Evolutionary conservation across 2,329 filamentous ascomycete species (phyloP), one percentile per base, ranked within the genome.

Genomic region (Mollisia scopiformis): DNA sequence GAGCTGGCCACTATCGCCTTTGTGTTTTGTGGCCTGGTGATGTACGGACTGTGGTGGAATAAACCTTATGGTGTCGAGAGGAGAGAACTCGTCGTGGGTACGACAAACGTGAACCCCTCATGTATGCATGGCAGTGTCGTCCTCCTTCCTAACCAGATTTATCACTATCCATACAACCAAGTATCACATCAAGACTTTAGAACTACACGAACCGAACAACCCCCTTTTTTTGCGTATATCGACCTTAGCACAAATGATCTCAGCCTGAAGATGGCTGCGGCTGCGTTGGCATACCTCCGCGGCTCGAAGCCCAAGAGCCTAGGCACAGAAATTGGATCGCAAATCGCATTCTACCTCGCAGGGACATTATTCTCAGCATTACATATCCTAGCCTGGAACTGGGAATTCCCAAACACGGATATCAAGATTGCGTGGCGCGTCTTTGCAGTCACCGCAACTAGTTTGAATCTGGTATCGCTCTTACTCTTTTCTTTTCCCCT

Each of bases 61-160:
- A 62, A 58, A 46, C 59, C 55, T 6, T 55, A 35, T n/a, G 57
- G 39, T 2, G n/a, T 54, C 2, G 57, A 54, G 23, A 30, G 43
- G 6, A 25, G 43, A 13, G 13, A 11, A 2, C 21, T 47, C 8
- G 16, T 47, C n/a, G 43, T 47, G 1, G 43, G 11, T 13, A 47
- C 43, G 6, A 14, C n/a, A n/a, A n/a, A n/a, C n/a, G n/a, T n/a
- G n/a, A n/a, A n/a, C n/a, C n/a, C n/a, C n/a, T n/a, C n/a, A n/a
- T n/a, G n/a, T n/a, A n/a, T n/a, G n/a, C n/a, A n/a, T n/a, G n/a
- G n/a, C n/a, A n/a, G n/a, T n/a, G n/a, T n/a, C n/a, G n/a, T n/a
- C n/a, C n/a, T n/a, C n/a, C n/a, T n/a, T n/a, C n/a, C n/a, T n/a
- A n/a, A n/a, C n/a, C n/a, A n/a, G n/a, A n/a, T n/a, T n/a, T n/a